Evolutionary conservation across 23 red algal species (phyloP), one percentile per base, ranked within the genome.

Genomic region (Pyropia haitanensis): DNA sequence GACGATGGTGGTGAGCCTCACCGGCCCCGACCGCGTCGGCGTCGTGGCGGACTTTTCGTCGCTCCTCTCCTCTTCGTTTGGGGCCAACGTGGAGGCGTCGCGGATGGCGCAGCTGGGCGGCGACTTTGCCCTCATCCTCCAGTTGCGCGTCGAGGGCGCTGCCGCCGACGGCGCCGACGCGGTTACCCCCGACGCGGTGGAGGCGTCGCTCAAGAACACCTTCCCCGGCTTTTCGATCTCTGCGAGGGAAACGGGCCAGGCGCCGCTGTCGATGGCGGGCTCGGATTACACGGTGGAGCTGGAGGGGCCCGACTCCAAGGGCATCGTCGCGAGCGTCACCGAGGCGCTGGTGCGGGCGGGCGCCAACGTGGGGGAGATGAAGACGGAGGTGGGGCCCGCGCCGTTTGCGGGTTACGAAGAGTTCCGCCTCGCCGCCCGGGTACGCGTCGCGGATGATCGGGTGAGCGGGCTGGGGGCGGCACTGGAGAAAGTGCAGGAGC

Each of bases 71-170:
- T 51, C 23, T 25, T 26, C 58, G 21, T 70, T 84, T 62, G 70
- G 65, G 24, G 88, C 73, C 58, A 92, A 92, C 61, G 69, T 92
- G 46, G 88, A 92, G 61, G 88, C 83, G 29, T 83, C 88, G 22
- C 75, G 85, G 17, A 96, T 96, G 91, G 91, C 82, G 25, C 81
- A 75, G 50, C 64, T 96, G 13, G 91, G 91, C 62, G 91, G 91
- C 14, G 91, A 96, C 64, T 96, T 96, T 58, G 82, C 76, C 48
- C 83, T 96, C 61, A 96, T 96, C 48, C 72, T 76, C 14, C 69
- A 83, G 70, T 29, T 96, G 49, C 75, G 65, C 64, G 56, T 88
- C 51, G 48, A 75, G 56, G 49, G 26, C 39, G 29, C 64, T 18
- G 33, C 54, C 16, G 27, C 61, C 18, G 63, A 56, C 22, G 60